Base-by-base conservation (phyloP, 2,329 filamentous ascomycete species). In the Ramularia endophylla region DNA sequence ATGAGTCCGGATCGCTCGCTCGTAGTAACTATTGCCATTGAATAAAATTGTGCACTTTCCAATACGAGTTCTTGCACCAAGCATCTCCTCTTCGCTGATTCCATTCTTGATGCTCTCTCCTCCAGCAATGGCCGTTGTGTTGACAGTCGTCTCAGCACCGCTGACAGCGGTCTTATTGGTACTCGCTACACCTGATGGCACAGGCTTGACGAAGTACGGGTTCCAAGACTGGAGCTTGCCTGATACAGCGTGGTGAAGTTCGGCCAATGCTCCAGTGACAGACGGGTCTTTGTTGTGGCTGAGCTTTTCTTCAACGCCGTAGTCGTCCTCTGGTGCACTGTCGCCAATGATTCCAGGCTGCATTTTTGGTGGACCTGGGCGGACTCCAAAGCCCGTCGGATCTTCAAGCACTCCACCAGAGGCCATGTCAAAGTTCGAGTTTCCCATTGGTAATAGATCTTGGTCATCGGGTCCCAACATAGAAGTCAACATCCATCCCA, bases 1-100 rank as follows among this genome's bases (percentile, higher is more conserved):
- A 43, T 71, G 69, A 0, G 65, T 68, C 9, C 57, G 52, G 7
- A 71, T 51, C 0, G 66, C 66, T 27, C 63, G 60, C 33, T 67
- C 61, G 51, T 68, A 71, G 29, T 62, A 60, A 36, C 59, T 53
- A 25, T 63, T 59, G 29, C 57, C 51, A 15, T 63, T 62, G 44
- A 67, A 67, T 8, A 64, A 54, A 5, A 67, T 64, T 4, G 63
- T 68, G 20, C 64, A 61, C 22, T 64, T 66, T 13, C 61, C 65
- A 8, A 68, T 58, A 4, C 58, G 51, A 7, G 55, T 58, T 8
- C 55, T 50, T 7, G 56, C 56, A 8, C 59, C 59, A 4, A 61
- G 53, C 4, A 51, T 45, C 20, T 60, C 55, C 11, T 48, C 45
- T 18, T 57, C 54, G 11, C 45, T 45, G 18, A 56, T 40, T 4